Evolutionary conservation across 2,329 filamentous ascomycete genomes (phyloP), one percentile per base, ranked within the genome.

Genomic region (Cryphonectria carpinicola): DNA sequence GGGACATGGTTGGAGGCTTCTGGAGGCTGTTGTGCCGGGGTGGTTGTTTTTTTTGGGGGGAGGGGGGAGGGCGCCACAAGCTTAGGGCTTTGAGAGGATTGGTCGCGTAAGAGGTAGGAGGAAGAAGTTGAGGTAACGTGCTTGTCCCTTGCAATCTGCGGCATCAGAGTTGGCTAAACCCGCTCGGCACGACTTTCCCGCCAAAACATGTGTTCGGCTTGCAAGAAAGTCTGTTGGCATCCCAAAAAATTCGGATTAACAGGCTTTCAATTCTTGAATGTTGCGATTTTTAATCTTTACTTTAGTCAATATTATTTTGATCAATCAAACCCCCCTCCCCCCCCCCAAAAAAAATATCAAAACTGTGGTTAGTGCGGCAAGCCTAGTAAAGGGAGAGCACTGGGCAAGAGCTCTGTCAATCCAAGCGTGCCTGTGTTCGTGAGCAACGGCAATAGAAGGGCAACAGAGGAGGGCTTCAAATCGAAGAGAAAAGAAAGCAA

Each of bases 1-100:
- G 82, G 8, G 84, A 80, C 84, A 86, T 86, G 75, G n/a, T 37
- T 7, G 61, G 14, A 13, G 14, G 46, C 19, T 35, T 41, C 11
- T 41, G 35, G 22, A 28, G 61, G n/a, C 35, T 64, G 60, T 14
- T 46, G n/a, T 64, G 61, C 41, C 6, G 54, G 49, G 8, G 3
- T 19, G 1, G 1, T 2, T 60, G 32, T 17, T 28, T 35, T 35
- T 28, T 32, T 32, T 32, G 62, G 73, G 68, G 22, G 76, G 72
- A 58, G 75, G 74, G 28, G 66, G 67, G n/a, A 7, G 46, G 32
- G 62, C 7, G 19, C 7, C 39, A 52, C 46, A 35, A 14, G 22
- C 17, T 65, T n/a, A 19, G 46, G 43, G 41, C 6, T 49, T 19
- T 6, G 46, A n/a, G 46, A 49, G 22, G 22, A 7, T n/a, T 49